A percentile compares a stretch with the other conserved stretches of the same genome.
Evolutionary conservation across 768 basidiomycete species (phyloP).

Genomic region (Boletus edulis): DNA sequence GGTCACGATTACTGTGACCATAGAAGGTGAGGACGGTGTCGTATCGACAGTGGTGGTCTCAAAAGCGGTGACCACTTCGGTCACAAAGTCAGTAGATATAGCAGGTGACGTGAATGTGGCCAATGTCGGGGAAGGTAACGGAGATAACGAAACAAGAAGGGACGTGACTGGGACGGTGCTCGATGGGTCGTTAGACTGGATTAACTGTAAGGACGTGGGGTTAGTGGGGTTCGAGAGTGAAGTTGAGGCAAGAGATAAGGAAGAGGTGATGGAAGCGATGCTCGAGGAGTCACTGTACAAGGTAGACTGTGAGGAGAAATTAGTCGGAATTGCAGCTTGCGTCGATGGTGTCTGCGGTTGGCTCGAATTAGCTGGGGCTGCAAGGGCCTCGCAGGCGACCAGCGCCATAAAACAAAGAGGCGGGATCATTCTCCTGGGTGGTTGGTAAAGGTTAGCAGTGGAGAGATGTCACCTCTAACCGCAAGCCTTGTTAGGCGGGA

Average conservation of each 20-base stretch:
- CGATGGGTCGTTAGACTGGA: not conserved
- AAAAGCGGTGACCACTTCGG: slow-evolving; percentile 6
- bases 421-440: slow-evolving; percentile 4
- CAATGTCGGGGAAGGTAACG: not conserved
- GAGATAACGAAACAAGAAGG: not conserved
- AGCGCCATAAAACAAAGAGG: slow-evolving; percentile 15
- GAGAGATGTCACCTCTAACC: not conserved
- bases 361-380: slow-evolving; percentile 12
- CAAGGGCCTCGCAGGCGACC: slow-evolving; percentile 5
- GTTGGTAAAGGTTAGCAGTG: not conserved
- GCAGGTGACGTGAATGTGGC: not conserved
- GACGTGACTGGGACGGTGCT: not conserved
- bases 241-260: not conserved
- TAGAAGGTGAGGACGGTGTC: not conserved
- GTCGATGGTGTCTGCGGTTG: not conserved
- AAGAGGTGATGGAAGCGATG: not conserved
- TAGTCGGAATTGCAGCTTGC: not conserved
- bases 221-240: not conserved
- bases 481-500: not conserved
- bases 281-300: not conserved
- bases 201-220: not conserved
- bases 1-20: slow-evolving; percentile 11
- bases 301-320: not conserved
- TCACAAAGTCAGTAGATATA: slow-evolving; percentile 3
- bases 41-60: slow-evolving; percentile 8